Evolutionary conservation across 495 filamentous ascomycete species (phyloP), one percentile per base, ranked within the genome.

Genomic region (Penicillium desertorum): DNA sequence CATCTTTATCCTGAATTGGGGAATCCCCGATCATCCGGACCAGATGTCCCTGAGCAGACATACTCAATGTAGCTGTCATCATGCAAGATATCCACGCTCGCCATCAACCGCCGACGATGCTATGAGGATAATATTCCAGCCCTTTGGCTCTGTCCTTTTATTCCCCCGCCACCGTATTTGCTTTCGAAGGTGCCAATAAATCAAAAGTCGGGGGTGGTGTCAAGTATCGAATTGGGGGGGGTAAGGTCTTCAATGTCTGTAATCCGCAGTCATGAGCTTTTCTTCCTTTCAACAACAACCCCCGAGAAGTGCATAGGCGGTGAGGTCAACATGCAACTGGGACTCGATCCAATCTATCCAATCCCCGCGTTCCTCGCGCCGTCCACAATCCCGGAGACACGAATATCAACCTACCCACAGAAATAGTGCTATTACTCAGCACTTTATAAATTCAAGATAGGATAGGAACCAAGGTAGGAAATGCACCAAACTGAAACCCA

Each of bases 21-120:
- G 61, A 53, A 52, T 59, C 57, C 52, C 44, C 20, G 61, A 54
- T 44, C 44, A 45, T 51, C 52, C 39, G 30, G 48, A 64, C 57
- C 43, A 54, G 54, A 55, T 47, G 63, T 61, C 63, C 59, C 65
- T 56, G 54, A 62, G 67, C 68, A 69, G 63, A 78, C 74, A 71
- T 79, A 78, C 77, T 78, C 73, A 79, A 54, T 62, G 75, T 76
- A 66, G 74, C 76, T 64, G 74, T 71, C 77, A 79, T 79, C 48
- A 69, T 79, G 75, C 67, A 67, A 51, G 65, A 59, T 68, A 57
- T 61, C 54, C 62, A 63, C 62, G 51, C 60, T 71, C 54, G 62
- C 65, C 67, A 67, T 71, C 66, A 65, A 60, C 69, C 67, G 67
- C 71, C 63, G 61, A 62, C 64, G 49, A 60, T 58, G 32, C 49